A percentile compares a stretch with the other conserved stretches of the same genome.
Evolutionary conservation across 2,329 filamentous ascomycete genomes (phyloP).

Genomic region (Microdochium nivale): DNA sequence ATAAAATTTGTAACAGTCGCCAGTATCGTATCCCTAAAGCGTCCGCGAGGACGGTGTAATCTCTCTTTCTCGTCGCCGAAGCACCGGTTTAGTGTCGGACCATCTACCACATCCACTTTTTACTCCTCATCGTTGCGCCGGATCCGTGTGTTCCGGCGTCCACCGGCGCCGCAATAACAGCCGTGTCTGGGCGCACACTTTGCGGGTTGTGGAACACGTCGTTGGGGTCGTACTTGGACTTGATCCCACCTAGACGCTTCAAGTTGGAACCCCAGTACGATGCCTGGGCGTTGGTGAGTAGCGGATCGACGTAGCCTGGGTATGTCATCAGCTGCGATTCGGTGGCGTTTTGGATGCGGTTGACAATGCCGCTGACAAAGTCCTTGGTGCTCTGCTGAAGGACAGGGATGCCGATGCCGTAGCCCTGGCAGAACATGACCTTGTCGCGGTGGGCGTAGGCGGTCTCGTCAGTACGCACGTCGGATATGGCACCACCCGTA

Average conservation of each 20-base stretch:
- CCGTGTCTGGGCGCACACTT: constrained; percentile 28
- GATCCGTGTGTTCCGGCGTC: neutral
- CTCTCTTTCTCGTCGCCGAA: neutral
- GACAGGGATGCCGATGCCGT: constrained; percentile 40
- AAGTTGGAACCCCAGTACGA: constrained; percentile 50
- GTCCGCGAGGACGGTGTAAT: neutral
- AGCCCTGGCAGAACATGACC: constrained; percentile 55
- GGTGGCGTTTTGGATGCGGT: constrained; percentile 27
- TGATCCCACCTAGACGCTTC: constrained; percentile 35
- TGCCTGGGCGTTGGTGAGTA: constrained; percentile 34
- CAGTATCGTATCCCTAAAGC: too few species aligned
- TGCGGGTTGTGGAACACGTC: constrained; percentile 53
- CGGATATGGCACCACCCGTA: constrained; percentile 49
- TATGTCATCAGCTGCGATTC: constrained; percentile 41
- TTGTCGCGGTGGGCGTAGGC: constrained; percentile 57
- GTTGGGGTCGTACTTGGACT: constrained; percentile 40
- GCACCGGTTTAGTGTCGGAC: neutral
- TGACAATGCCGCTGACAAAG: constrained; percentile 45
- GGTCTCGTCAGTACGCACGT: constrained; percentile 45
- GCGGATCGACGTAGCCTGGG: constrained; percentile 53
- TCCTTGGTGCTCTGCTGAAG: constrained; percentile 34
- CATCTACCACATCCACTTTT: neutral
- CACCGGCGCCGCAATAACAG: neutral
- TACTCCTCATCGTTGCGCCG: neutral
- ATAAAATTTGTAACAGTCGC: too few species aligned